Base-by-base conservation (phyloP, 2,329 filamentous ascomycete genomes). In the Pseudocercospora cruenta region DNA sequence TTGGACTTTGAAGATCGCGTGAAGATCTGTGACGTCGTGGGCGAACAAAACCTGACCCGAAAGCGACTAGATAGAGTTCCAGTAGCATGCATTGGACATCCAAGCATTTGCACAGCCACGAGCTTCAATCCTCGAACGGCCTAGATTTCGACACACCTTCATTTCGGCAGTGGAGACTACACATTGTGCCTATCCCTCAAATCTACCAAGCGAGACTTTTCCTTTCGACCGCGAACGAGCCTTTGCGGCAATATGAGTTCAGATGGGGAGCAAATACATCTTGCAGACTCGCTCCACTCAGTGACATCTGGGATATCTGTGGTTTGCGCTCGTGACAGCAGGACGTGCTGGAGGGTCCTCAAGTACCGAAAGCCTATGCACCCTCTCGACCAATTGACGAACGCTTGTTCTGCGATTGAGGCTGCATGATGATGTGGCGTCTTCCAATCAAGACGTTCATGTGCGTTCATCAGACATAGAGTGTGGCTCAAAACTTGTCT, bases 81-180 rank as follows among this genome's bases (percentile, higher is more conserved):
- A 51, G 47, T 22, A 51, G 47, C 47, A 24, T 26, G 22, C 14
- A 51, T 51, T 51, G 47, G 10, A 51, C 10, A 51, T 51, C 8
- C 47, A 51, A 51, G 47, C 47, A 43, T 51, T 51, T 51, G 47
- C 47, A 24, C 47, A 51, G 47, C 47, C 47, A 51, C 47, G 47
- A 21, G 39, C 39, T 43, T 43, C 16, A 3, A 43, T 43, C 5
- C n/a, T n/a, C 36, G 36, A 39, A 39, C 16, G 39, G 16, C 39
- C 5, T 19, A 43, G 39, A 43, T n/a, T 43, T 43, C 39, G 16
- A 43, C 5, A 7, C 16, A n/a, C 6, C 16, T 19, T 43, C 39
- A 43, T 43, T 19, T 39, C 36, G 6, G 36, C 36, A 5, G 36
- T 39, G 14, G 36, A 39, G 36, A n/a, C 36, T 39, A 39, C 16